Base-by-base conservation (phyloP, 768 basidiomycete species). In the Boletus insuetus region DNA sequence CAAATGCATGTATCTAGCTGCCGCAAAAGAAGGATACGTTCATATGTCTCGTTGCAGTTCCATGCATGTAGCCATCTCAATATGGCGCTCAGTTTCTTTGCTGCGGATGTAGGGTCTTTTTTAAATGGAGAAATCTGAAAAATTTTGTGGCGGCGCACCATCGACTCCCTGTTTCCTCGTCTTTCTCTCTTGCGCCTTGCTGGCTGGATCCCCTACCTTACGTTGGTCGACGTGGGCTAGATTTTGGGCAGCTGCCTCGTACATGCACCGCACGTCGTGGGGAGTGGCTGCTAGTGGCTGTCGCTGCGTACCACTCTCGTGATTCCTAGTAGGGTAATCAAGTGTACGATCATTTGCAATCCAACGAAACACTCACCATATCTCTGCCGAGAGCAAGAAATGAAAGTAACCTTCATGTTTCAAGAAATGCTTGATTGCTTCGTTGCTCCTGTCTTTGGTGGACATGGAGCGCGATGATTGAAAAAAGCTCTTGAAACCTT, bases 1-100 rank as follows among this genome's bases (percentile, higher is more conserved):
- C 62, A 64, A 12, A 6, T 20, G 8, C 62, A 64, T 2, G 59
- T 64, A 14, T 38, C 55, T 0, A 32, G 46, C 2, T 62, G 59
- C 1, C 51, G 51, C 7, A 54, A 6, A 20, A 8, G n/a, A 2
- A 22, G n/a, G 0, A 40, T 58, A 19, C 31, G 26, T 22, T 20
- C 24, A 10, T 57, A 50, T 4, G 11, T 62, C 2, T 39, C 53
- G 13, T 29, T 32, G 35, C 44, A 60, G 2, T n/a, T 51, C 50
- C 45, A 54, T n/a, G 53, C 49, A 22, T 32, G 11, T 0, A 64
- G 49, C 54, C 52, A 49, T 39, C 4, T n/a, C n/a, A 64, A 2
- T 1, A 62, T 32, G 6, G 1, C 24, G 0, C 55, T 38, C 3
- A 64, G 6, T 22, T 56, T 54, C 22, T 40, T 12, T 1, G 4